phyloP scores from a whole-genome alignment of 179 eudicot species.

The Corrigiola litoralis region DNA sequence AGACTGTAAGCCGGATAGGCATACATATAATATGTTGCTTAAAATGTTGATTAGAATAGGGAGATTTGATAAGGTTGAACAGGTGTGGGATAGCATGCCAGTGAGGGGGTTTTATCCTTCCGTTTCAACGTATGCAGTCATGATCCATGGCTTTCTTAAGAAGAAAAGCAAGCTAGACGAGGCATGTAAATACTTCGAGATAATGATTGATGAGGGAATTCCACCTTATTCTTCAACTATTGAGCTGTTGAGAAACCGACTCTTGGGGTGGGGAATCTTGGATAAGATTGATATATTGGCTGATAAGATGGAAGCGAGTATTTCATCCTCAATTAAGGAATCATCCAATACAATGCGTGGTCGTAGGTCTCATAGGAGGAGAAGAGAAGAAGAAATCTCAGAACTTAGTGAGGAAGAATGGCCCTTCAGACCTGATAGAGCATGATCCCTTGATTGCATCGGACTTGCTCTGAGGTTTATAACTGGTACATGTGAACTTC shows the following conservation, averaged over 20 bases:
- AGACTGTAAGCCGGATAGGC: slow-evolving; percentile 54
- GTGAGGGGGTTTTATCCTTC: slow-evolving; percentile 58
- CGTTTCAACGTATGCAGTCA: slow-evolving; percentile 72
- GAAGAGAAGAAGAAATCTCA: slow-evolving; percentile 35
- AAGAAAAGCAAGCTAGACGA: slow-evolving; percentile 75
- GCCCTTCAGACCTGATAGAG: slow-evolving; percentile 25
- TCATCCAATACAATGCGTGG: slow-evolving; percentile 51
- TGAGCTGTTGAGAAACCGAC: slow-evolving; percentile 61
- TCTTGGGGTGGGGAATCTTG: slow-evolving; percentile 60
- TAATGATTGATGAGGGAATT: slow-evolving; percentile 89
- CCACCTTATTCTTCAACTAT: slow-evolving; percentile 75
- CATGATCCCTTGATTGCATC: background rate
- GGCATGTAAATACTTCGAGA: slow-evolving; percentile 74
- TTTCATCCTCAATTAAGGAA: slow-evolving; percentile 59
- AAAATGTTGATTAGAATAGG: slow-evolving; percentile 75
- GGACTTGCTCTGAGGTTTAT: background rate
- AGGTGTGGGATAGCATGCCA: slow-evolving; percentile 70
- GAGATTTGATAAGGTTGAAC: slow-evolving; percentile 59
- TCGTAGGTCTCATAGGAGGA: slow-evolving; percentile 27
- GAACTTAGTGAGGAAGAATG: slow-evolving; percentile 57
- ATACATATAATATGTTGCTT: slow-evolving; percentile 79
- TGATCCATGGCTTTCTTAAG: slow-evolving; percentile 80
- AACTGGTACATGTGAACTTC: background rate
- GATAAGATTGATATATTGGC: slow-evolving; percentile 58
- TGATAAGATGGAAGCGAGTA: slow-evolving; percentile 81